These are phyloP conservation scores for Colletotrichum sp. DNA, from an alignment of 2,329 filamentous ascomycete species.

Conservation along the genomic window DNA sequence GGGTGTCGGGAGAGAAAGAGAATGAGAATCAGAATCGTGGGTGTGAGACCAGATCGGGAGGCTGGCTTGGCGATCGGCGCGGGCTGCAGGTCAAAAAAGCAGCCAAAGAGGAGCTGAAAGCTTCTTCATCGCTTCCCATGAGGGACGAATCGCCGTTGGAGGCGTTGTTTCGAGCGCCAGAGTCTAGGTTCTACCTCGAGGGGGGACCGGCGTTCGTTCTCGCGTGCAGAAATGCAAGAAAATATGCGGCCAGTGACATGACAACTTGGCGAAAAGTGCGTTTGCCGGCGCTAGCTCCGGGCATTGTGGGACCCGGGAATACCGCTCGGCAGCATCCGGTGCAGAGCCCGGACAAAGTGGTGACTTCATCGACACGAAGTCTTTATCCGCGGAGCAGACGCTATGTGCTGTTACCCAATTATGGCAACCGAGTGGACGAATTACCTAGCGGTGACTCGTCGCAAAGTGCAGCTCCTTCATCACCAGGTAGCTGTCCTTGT, in stretches of 20 bases:
- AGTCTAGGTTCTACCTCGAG: neutral
- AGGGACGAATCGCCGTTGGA: neutral
- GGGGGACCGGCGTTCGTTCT: neutral
- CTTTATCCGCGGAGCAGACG: neutral
- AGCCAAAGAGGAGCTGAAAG: neutral
- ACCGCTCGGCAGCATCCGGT: neutral
- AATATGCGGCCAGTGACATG: neutral
- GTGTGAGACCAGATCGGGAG: conserved; percentile 3
- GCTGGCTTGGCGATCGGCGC: conserved; percentile 10
- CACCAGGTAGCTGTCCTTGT: neutral
- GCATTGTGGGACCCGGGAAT: conserved; percentile 12
- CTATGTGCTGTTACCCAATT: neutral
- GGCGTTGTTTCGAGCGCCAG: neutral
- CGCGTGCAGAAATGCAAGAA: neutral
- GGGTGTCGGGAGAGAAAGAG: neutral
- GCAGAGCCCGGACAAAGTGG: neutral
- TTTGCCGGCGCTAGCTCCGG: conserved; percentile 17
- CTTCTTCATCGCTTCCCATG: neutral
- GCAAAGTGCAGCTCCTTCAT: neutral
- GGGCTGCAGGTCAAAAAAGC: neutral
- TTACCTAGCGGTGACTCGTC: neutral
- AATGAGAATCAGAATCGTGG: neutral
- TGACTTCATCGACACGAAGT: conserved; percentile 20
- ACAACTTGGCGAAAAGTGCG: neutral
- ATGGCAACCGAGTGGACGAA: neutral